These are phyloP conservation scores for Helianthus tuberosus DNA, from an alignment of 129 eudicot species.

Conservation along the genomic window DNA sequence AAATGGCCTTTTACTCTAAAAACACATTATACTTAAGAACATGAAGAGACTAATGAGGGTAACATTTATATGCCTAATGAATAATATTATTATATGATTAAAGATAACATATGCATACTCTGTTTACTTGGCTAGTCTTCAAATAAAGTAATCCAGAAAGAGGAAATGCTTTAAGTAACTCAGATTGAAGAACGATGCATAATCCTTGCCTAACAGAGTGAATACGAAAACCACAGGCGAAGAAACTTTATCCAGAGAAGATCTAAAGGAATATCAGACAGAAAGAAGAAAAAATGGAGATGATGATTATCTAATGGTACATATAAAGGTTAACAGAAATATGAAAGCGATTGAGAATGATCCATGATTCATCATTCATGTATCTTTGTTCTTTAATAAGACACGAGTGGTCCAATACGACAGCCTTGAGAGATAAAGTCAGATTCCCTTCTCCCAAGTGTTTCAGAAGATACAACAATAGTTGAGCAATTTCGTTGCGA, in stretches of 20 bases:
- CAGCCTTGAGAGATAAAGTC: too few relatives aligned
- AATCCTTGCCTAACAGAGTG: conserved; percentile 14
- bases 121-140: conserved; percentile 10
- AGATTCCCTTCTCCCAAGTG: too few relatives aligned
- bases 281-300: conserved; percentile 19
- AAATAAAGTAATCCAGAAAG: conserved; percentile 27
- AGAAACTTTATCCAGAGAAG: conserved; percentile 21
- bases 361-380: conserved; percentile 19
- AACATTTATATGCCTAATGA: conserved; percentile 8
- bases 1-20: too few relatives aligned
- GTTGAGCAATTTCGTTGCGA: too few relatives aligned
- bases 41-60: conserved; percentile 18
- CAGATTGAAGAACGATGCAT: conserved; percentile 13
- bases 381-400: conserved; percentile 29
- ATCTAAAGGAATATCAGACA: conserved; percentile 19
- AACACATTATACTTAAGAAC: not conserved
- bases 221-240: not conserved
- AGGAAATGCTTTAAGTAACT: conserved; percentile 22
- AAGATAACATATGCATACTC: not conserved
- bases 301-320: conserved; percentile 12
- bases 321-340: conserved; percentile 17
- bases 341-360: conserved; percentile 21
- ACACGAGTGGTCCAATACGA: conserved; percentile 19
- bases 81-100: not conserved
- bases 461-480: too few relatives aligned